Conservation (phyloP, 1,284 basidiomycete species). For the Rhodotorula sp. region DNA sequence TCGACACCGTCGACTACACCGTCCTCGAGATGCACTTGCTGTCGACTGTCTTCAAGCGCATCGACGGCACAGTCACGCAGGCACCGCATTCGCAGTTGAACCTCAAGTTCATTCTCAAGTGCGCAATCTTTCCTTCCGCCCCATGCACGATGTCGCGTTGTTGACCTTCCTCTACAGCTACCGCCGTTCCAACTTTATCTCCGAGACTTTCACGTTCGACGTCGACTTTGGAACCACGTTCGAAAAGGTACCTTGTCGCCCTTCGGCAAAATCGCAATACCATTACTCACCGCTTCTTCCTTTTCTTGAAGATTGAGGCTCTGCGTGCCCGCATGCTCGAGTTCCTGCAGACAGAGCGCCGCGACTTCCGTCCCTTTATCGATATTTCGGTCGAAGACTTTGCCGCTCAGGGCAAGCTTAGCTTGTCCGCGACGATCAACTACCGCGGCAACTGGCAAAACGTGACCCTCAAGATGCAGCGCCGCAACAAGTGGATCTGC, state of each 20-base stretch:
- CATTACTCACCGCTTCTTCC: no score
- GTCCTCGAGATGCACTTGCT: constrained; percentile 76
- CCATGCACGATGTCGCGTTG: constrained; percentile 33
- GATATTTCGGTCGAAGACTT: constrained; percentile 57
- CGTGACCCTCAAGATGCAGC: constrained; percentile 64
- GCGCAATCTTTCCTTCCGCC: constrained; percentile 9
- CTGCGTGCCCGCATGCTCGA: constrained; percentile 76
- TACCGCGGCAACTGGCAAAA: constrained; percentile 90
- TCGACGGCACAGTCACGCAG: constrained; percentile 60
- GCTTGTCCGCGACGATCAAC: constrained; percentile 76
- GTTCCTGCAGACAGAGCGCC: constrained; percentile 62
- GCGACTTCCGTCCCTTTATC: constrained; percentile 48
- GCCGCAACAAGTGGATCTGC: constrained; percentile 88
- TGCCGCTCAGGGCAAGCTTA: constrained; percentile 75
- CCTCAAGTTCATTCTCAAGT: constrained; percentile 59
- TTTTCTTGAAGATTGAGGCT: constrained; percentile 63
- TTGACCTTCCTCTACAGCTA: constrained; percentile 45
- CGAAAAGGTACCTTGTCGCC: constrained; percentile 51
- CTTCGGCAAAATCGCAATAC: not conserved
- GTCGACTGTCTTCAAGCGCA: constrained; percentile 60
- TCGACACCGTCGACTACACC: constrained; percentile 61
- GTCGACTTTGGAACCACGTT: constrained; percentile 77
- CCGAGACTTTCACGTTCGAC: constrained; percentile 71
- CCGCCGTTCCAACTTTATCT: constrained; percentile 54
- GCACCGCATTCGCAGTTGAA: constrained; percentile 67